phyloP scores from a whole-genome alignment of 1,139 yeast genomes.

The Scheffersomyces titani region DNA sequence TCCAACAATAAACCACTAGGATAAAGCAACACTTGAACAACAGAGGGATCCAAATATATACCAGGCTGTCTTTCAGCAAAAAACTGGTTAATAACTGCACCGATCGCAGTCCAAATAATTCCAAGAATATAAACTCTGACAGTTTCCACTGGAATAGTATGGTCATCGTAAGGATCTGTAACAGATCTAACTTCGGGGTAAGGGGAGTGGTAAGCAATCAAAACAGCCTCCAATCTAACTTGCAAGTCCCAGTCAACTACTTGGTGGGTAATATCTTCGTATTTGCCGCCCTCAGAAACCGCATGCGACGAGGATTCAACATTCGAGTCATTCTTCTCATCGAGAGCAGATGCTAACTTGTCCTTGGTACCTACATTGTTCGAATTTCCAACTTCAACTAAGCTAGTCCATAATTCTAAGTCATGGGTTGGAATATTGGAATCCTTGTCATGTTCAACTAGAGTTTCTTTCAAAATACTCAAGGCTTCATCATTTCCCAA shows the following conservation, averaged over 20 bases:
- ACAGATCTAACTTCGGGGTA: constrained; percentile 67
- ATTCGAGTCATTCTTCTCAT: neutral
- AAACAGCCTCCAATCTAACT: constrained; percentile 17
- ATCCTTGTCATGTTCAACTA: constrained; percentile 22
- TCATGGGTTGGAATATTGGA: constrained; percentile 22
- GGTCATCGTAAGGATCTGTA: constrained; percentile 55
- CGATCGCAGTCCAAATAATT: constrained; percentile 54
- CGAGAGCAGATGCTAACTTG: neutral
- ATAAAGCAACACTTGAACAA: constrained; percentile 58
- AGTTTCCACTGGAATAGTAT: constrained; percentile 52
- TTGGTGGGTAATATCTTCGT: neutral
- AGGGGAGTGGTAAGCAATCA: constrained; percentile 57
- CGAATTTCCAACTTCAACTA: constrained; percentile 3
- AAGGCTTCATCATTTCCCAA: constrained; percentile 17
- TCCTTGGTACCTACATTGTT: neutral
- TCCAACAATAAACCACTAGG: constrained; percentile 49
- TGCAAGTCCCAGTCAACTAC: constrained; percentile 16
- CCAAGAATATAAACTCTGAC: constrained; percentile 58
- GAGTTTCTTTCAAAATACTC: constrained; percentile 17
- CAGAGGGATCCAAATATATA: constrained; percentile 39
- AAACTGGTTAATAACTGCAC: constrained; percentile 59
- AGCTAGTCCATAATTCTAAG: constrained; percentile 12
- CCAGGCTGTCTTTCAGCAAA: constrained; percentile 57
- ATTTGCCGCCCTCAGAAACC: neutral
- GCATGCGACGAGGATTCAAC: neutral